Percentiles rank a stretch among this genome's conserved stretches.
phyloP scores from a whole-genome alignment of 495 filamentous ascomycete genomes.

The Podospora pseudopauciseta region DNA sequence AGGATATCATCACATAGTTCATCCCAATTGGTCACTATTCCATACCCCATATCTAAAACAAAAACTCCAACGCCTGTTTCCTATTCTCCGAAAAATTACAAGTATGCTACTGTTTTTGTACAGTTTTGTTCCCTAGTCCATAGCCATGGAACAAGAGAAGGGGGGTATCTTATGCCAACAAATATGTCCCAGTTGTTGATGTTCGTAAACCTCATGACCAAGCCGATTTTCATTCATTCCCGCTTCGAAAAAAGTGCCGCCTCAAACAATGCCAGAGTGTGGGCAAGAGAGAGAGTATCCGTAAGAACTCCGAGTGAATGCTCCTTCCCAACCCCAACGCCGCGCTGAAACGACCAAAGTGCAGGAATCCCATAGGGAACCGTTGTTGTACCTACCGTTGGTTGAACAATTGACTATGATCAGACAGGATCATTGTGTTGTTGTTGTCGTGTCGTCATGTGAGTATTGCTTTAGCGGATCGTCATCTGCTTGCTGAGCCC shows the following conservation, averaged over 20 bases:
- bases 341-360: slow-evolving; percentile 41
- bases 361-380: slow-evolving; percentile 35
- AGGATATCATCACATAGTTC: neutral
- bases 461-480: slow-evolving; percentile 64
- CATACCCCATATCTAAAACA: neutral
- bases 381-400: slow-evolving; percentile 46
- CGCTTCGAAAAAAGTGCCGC: slow-evolving; percentile 9
- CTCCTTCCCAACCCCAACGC: slow-evolving; percentile 40
- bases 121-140: neutral
- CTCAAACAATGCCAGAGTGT: neutral
- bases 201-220: slow-evolving; percentile 23
- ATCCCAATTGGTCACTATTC: neutral
- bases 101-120: slow-evolving; percentile 19
- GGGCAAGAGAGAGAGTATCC: neutral
- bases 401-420: slow-evolving; percentile 29
- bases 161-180: slow-evolving; percentile 7
- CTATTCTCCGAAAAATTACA: slow-evolving; percentile 16
- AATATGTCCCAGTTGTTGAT: slow-evolving; percentile 7
- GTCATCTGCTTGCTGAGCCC: slow-evolving; percentile 95
- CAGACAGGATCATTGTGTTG: slow-evolving; percentile 12
- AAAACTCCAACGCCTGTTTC: slow-evolving; percentile 8
- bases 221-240: slow-evolving; percentile 26
- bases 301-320: neutral
- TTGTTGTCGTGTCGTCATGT: slow-evolving; percentile 4
- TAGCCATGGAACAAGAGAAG: neutral